Evolutionary conservation across 2,329 filamentous ascomycete genomes (phyloP).

Genomic region (Penicillium verrucosum): DNA sequence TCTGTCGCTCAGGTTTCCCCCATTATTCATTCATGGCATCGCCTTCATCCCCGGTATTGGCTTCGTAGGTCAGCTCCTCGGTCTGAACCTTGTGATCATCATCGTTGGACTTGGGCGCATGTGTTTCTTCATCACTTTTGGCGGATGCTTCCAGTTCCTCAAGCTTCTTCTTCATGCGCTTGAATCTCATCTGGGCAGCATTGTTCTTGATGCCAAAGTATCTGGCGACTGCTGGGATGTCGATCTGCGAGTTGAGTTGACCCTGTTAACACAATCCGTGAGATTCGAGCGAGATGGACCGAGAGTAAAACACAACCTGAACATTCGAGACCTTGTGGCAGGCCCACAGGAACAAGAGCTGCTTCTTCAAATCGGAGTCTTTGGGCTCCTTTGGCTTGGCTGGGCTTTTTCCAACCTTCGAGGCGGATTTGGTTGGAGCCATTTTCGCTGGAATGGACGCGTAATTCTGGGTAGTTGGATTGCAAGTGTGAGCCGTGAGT

Average conservation of each 20-base stretch:
- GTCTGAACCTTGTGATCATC: not conserved
- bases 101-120: not conserved
- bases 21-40: not conserved
- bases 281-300: accelerated
- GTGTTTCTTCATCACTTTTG: not conserved
- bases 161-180: not conserved
- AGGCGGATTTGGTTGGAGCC: not conserved
- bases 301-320: not conserved
- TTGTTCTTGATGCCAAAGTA: not conserved
- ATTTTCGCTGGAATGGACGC: not conserved
- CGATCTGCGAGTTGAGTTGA: not conserved
- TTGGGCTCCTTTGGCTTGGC: not conserved
- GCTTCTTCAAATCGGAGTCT: not conserved
- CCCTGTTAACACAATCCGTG: not conserved
- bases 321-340: not conserved
- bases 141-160: not conserved
- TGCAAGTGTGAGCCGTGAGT: not conserved
- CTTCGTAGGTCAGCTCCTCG: not conserved
- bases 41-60: not conserved
- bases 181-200: not conserved
- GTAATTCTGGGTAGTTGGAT: not conserved
- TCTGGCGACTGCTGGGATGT: not conserved
- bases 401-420: not conserved
- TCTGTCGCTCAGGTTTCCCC: no score
- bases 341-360: not conserved